phyloP scores from a whole-genome alignment of 768 basidiomycete species.

The Mycena capillaripes region DNA sequence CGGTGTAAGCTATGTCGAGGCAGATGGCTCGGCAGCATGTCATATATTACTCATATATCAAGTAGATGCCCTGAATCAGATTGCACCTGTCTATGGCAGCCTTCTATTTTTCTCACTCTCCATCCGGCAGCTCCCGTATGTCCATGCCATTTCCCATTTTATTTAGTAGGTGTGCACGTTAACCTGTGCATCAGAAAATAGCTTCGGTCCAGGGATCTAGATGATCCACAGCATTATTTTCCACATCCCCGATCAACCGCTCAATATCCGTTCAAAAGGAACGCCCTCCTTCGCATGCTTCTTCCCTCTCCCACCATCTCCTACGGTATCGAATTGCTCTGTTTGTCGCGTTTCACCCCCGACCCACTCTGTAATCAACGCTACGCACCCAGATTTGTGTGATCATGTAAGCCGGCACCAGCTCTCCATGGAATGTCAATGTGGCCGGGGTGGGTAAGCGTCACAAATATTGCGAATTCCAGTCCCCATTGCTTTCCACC shows the following conservation, averaged over 20 bases:
- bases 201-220: too few relatives aligned
- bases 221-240: too few relatives aligned
- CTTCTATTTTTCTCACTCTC: constrained; percentile 1
- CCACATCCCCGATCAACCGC: too few relatives aligned
- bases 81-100: not conserved
- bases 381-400: not conserved
- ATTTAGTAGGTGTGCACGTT: not conserved
- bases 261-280: too few relatives aligned
- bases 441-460: too few relatives aligned
- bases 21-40: too few relatives aligned
- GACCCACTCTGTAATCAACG: not conserved
- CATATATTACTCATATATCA: not conserved
- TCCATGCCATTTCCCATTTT: constrained; percentile 1
- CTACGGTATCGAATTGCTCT: not conserved
- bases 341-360: not conserved
- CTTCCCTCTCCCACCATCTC: not conserved
- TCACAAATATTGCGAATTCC: not conserved
- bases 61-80: not conserved
- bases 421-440: not conserved
- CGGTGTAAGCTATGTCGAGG: too few relatives aligned
- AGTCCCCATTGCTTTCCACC: not conserved
- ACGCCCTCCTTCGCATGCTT: not conserved
- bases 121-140: not conserved
- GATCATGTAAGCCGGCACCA: not conserved
- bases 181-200: too few relatives aligned